Evolutionary conservation across 2,329 filamentous ascomycete species (phyloP).

Genomic region (Calonectria pseudoturangicola): DNA sequence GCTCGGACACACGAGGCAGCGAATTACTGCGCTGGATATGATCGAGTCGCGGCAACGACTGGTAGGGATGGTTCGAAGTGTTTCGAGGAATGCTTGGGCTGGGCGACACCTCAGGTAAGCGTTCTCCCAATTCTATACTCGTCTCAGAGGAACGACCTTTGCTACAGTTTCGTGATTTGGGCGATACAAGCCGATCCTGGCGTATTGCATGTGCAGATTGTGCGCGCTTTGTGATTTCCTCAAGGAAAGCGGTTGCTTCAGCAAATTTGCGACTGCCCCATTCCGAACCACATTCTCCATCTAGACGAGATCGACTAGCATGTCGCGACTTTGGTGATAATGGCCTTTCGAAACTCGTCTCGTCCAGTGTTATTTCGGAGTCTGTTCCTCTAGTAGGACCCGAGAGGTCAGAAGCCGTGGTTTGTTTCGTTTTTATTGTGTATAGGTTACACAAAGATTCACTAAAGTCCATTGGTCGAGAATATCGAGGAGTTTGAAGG

Average conservation of each 20-base stretch:
- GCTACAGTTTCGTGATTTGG: slow-evolving; percentile 27
- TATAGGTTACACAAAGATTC: too few relatives aligned
- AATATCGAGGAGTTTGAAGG: slow-evolving; percentile 8
- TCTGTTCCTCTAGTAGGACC: slow-evolving; percentile 11
- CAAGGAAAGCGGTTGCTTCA: slow-evolving; percentile 47
- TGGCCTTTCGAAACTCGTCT: slow-evolving; percentile 45
- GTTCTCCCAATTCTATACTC: not conserved
- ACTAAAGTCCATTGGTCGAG: not conserved
- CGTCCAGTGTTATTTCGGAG: not conserved
- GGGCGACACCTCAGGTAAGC: slow-evolving; percentile 40
- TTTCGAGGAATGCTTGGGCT: slow-evolving; percentile 42
- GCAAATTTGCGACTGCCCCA: slow-evolving; percentile 23
- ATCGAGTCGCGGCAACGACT: not conserved
- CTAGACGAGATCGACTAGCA: slow-evolving; percentile 55
- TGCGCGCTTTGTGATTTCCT: slow-evolving; percentile 50
- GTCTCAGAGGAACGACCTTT: not conserved
- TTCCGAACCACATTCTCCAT: slow-evolving; percentile 51
- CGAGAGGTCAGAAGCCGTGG: slow-evolving; percentile 17
- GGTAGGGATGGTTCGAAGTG: not conserved
- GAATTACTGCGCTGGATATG: slow-evolving; percentile 45
- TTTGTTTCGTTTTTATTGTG: not conserved
- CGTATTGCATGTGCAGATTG: slow-evolving; percentile 46
- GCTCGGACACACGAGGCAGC: not conserved
- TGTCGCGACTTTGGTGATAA: slow-evolving; percentile 61
- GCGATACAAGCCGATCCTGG: slow-evolving; percentile 20